Base-by-base conservation (phyloP, 805 yeast genomes). In the Metschnikowia santaceciliae region DNA sequence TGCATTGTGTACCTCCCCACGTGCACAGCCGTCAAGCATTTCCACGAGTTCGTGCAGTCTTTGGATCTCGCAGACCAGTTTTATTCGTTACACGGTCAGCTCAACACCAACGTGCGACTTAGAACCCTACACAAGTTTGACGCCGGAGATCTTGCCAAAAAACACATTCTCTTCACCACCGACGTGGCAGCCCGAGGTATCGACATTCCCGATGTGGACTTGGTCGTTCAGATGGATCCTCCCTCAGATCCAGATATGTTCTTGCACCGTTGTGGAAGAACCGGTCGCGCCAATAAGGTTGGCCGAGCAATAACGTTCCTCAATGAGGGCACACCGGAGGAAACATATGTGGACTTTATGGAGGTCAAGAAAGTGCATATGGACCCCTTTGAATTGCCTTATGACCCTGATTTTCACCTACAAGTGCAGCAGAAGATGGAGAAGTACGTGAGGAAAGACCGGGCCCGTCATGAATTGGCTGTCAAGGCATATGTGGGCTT, bases 101-200 rank as follows among this genome's bases (percentile, higher is more conserved):
- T 94, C 32, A 82, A 82, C n/a, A 84, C 96, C 0, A 81, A 80
- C 43, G 81, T 96, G 14, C 78, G 99, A 57, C 68, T 86, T 47
- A 87, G 81, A 63, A 88, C 96, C 0, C 70, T 92, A 41, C 74
- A 75, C 10, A 70, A 67, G 33, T 94, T 92, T 63, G 64, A 83
- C 0, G 76, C 76, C 1, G 74, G 78, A 4, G 77, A 72, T 42
- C 54, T 65, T 1, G 61, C 64, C 6, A 67, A 69, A 2, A 84
- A 82, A 55, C 74, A 84, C 8, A 80, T 92, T 0, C 68, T 94
- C 22, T 72, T 94, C 68, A 90, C 99, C 1, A 94, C 99, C 0
- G 99, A 94, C 74, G 97, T 94, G n/a, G 97, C 99, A 0, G 97
- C 98, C 0, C 78, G 99, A 63, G 99, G 99, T 40, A 80, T 94